phyloP scores from a whole-genome alignment of 768 basidiomycete species.

The Tylopilus cervinicoccineus region DNA sequence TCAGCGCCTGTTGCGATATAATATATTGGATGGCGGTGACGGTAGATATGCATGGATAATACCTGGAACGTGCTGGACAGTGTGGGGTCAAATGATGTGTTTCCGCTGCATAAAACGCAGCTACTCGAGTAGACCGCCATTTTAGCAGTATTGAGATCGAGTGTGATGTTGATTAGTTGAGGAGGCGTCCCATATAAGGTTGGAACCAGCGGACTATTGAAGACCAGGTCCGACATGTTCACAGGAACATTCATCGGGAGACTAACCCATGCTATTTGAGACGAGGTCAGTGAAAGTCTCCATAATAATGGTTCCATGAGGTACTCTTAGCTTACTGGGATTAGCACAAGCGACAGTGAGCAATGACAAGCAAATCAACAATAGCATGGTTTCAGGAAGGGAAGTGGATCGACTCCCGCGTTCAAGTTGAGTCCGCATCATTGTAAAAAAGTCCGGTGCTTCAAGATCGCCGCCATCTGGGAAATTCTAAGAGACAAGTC shows the following conservation, averaged over 20 bases:
- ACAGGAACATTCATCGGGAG: constrained; percentile 13
- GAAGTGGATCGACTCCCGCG: background rate
- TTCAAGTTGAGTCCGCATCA: background rate
- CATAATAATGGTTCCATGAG: background rate
- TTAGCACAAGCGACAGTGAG: background rate
- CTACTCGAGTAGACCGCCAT: constrained; percentile 18
- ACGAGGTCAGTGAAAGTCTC: background rate
- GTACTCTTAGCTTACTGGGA: background rate
- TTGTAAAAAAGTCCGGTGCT: too few relatives aligned
- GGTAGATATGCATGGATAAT: background rate
- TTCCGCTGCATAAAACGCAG: constrained; percentile 22
- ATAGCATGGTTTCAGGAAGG: background rate
- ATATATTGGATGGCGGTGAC: background rate
- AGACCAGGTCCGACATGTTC: constrained; percentile 10
- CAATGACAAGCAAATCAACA: background rate
- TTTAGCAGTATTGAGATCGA: constrained; percentile 17
- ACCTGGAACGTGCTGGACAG: constrained; percentile 17
- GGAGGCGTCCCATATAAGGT: constrained; percentile 17
- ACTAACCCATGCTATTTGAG: constrained; percentile 14
- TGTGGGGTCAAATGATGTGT: constrained; percentile 10
- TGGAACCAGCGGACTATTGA: constrained; percentile 16
- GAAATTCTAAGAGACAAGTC: too few relatives aligned
- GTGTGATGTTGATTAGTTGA: constrained; percentile 13
- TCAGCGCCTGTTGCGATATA: background rate
- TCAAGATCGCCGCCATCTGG: too few relatives aligned